A percentile compares a stretch with the other conserved stretches of the same genome.
phyloP scores from a whole-genome alignment of 2,329 filamentous ascomycete genomes.

The Apiospora marii region DNA sequence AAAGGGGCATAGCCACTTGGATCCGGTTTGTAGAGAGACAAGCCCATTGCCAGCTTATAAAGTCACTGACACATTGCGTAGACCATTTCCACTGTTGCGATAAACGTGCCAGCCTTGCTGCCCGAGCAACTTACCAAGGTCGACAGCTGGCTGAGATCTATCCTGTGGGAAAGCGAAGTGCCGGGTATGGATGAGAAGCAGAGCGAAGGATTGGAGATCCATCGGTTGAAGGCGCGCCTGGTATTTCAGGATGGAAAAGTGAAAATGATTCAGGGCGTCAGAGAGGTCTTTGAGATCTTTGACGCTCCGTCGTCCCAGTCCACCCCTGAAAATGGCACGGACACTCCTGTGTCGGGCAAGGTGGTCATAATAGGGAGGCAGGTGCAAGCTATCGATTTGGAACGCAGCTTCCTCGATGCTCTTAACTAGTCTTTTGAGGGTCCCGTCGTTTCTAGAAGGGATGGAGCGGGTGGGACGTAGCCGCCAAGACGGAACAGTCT shows the following conservation, averaged over 20 bases:
- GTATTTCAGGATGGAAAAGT: constrained; percentile 68
- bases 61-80: constrained; percentile 43
- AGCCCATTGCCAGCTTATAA: neutral
- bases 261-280: constrained; percentile 88
- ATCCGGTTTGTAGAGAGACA: constrained; percentile 67
- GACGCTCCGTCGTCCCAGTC: constrained; percentile 56
- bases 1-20: constrained; percentile 89
- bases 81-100: constrained; percentile 84
- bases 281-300: constrained; percentile 92
- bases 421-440: constrained; percentile 24
- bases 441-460: constrained; percentile 9
- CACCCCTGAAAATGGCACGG: constrained; percentile 28
- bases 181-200: constrained; percentile 51
- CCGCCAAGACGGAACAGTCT: neutral
- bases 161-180: constrained; percentile 82
- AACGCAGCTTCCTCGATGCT: constrained; percentile 46
- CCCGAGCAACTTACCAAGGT: constrained; percentile 66
- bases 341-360: constrained; percentile 55
- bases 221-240: constrained; percentile 85
- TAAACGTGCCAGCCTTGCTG: constrained; percentile 70
- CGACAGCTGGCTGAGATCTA: constrained; percentile 81
- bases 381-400: constrained; percentile 60
- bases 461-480: neutral
- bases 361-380: constrained; percentile 70
- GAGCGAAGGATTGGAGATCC: constrained; percentile 73